These are phyloP conservation scores for Coemansia sp. DNA, from an alignment of 192 early-diverging fungal genomes.

Conservation along the genomic window DNA sequence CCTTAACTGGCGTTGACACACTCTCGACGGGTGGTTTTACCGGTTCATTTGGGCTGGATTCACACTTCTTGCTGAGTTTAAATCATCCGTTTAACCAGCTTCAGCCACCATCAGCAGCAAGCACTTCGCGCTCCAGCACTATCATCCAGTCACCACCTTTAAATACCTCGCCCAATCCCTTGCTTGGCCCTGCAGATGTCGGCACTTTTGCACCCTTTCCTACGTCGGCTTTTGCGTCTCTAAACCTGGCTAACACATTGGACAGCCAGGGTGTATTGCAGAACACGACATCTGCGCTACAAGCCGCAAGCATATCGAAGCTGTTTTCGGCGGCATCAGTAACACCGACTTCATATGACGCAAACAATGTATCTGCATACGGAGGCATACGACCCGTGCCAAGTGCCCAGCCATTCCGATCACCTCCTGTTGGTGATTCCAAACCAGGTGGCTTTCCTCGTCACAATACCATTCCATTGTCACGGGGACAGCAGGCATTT, in stretches of 20 bases:
- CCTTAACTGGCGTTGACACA: constrained; percentile 7
- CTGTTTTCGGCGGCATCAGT: constrained; percentile 10
- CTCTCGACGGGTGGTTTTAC: neutral
- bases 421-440: constrained; percentile 11
- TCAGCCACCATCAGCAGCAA: constrained; percentile 6
- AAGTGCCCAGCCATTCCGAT: constrained; percentile 22
- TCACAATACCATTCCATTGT: constrained; percentile 36
- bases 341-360: neutral
- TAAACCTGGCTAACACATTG: constrained; percentile 38
- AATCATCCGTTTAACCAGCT: constrained; percentile 33
- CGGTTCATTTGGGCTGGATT: constrained; percentile 9
- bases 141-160: constrained; percentile 31
- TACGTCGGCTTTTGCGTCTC: constrained; percentile 47
- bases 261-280: constrained; percentile 9
- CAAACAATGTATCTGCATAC: constrained; percentile 7
- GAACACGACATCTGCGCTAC: constrained; percentile 16
- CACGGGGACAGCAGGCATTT: constrained; percentile 20
- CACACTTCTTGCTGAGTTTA: constrained; percentile 43
- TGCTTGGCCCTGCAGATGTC: constrained; percentile 25
- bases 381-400: constrained; percentile 47
- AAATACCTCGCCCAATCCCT: constrained; percentile 25
- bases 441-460: constrained; percentile 9
- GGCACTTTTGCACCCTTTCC: constrained; percentile 23
- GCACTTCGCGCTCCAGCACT: constrained; percentile 10
- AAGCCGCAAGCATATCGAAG: neutral